A percentile compares a stretch with the other conserved stretches of the same genome.
Evolutionary conservation across 352 stramenopile genomes (phyloP).

Genomic region (Discostella stelligera): DNA sequence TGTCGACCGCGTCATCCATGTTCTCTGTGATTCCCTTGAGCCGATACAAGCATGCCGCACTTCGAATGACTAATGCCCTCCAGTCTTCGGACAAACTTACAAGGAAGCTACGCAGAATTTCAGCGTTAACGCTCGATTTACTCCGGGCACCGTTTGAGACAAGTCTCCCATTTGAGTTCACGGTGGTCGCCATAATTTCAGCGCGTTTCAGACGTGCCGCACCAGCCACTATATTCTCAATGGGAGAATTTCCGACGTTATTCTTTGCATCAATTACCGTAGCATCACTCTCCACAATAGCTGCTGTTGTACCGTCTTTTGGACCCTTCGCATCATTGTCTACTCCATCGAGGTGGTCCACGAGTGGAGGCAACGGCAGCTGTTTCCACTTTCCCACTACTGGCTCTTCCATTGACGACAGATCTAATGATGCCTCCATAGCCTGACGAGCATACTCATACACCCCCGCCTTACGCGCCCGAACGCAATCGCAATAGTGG

Average conservation of each 20-base stretch:
- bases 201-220: slow-evolving; percentile 64
- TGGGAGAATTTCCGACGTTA: slow-evolving; percentile 17
- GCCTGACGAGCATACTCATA: slow-evolving; percentile 48
- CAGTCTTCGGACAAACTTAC: slow-evolving; percentile 74
- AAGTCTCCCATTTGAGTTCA: slow-evolving; percentile 29
- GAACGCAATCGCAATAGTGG: slow-evolving; percentile 72
- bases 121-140: slow-evolving; percentile 22
- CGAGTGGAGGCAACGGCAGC: slow-evolving; percentile 17
- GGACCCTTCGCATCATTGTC: neutral
- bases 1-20: neutral
- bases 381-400: slow-evolving; percentile 14
- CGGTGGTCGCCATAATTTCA: slow-evolving; percentile 62
- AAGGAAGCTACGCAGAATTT: slow-evolving; percentile 62
- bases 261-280: slow-evolving; percentile 6
- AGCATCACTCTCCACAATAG: neutral
- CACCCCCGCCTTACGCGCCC: slow-evolving; percentile 41
- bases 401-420: slow-evolving; percentile 5
- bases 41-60: slow-evolving; percentile 66
- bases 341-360: neutral
- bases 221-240: slow-evolving; percentile 51
- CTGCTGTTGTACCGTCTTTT: neutral
- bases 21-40: slow-evolving; percentile 50
- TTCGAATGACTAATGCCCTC: slow-evolving; percentile 73
- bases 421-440: slow-evolving; percentile 28
- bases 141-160: neutral